Evolutionary conservation across 2,329 filamentous ascomycete genomes (phyloP).

Genomic region (Penicillium nordicum): DNA sequence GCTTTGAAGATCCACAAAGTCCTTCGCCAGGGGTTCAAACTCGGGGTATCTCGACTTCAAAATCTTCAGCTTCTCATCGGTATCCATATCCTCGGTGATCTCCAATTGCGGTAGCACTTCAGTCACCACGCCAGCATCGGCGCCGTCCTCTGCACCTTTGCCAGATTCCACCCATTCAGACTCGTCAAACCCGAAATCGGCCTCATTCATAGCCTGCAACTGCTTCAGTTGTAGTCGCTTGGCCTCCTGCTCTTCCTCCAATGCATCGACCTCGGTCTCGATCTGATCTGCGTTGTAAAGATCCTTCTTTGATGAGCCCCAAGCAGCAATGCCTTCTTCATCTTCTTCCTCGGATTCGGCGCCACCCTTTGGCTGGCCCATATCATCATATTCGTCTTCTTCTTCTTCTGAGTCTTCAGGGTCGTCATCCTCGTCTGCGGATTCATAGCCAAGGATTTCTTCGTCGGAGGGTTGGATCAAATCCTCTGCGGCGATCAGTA

Average conservation of each 20-base stretch:
- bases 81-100: constrained; percentile 73
- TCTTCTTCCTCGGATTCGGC: constrained; percentile 44
- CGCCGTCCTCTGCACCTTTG: constrained; percentile 44
- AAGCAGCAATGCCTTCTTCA: constrained; percentile 64
- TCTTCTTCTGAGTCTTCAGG: constrained; percentile 44
- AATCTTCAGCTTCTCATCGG: constrained; percentile 71
- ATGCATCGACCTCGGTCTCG: constrained; percentile 68
- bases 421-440: constrained; percentile 25
- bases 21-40: constrained; percentile 78
- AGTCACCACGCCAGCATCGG: constrained; percentile 62
- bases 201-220: constrained; percentile 79
- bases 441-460: constrained; percentile 56
- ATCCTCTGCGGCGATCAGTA: constrained; percentile 45
- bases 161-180: constrained; percentile 71
- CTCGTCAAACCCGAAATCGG: constrained; percentile 91
- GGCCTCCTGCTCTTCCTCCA: constrained; percentile 90
- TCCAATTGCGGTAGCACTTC: constrained; percentile 83
- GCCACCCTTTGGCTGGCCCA: constrained; percentile 20
- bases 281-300: constrained; percentile 87
- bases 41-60: constrained; percentile 84
- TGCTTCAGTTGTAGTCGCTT: constrained; percentile 87
- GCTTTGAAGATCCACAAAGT: constrained; percentile 69
- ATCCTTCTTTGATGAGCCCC: constrained; percentile 83
- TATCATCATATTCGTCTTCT: constrained; percentile 33
- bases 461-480: constrained; percentile 60